A percentile compares a stretch with the other conserved stretches of the same genome.
phyloP scores from a whole-genome alignment of 2,329 filamentous ascomycete genomes.

The Graphiopsis chlorocephala region DNA sequence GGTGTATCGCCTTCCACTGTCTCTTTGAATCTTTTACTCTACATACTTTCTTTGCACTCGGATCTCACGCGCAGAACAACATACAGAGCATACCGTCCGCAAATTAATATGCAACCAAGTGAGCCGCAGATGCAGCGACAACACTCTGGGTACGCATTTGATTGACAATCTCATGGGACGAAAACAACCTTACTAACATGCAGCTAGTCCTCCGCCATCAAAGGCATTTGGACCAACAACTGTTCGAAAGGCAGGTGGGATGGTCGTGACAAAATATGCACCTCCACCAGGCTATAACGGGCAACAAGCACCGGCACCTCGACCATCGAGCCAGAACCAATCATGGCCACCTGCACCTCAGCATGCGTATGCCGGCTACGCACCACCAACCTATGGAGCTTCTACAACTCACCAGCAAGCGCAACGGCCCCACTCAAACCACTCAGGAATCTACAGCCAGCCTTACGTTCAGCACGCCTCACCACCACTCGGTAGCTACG shows the following conservation, averaged over 20 bases:
- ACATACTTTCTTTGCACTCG: conserved; percentile 4
- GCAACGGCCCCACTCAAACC: conserved; percentile 13
- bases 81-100: neutral
- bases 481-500: conserved; percentile 5
- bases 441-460: conserved; percentile 12
- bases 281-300: conserved; percentile 47
- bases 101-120: conserved; percentile 4
- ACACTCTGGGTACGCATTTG: conserved; percentile 6
- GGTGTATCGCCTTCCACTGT: neutral
- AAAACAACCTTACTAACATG: neutral
- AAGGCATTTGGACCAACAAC: conserved; percentile 39
- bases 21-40: neutral
- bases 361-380: conserved; percentile 19
- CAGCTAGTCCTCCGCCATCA: conserved; percentile 29
- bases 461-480: neutral
- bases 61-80: neutral
- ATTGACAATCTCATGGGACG: neutral
- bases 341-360: conserved; percentile 23
- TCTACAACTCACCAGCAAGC: conserved; percentile 2
- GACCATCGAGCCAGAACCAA: conserved; percentile 19
- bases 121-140: conserved; percentile 14
- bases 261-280: conserved; percentile 50
- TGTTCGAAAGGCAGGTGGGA: conserved; percentile 37
- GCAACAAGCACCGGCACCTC: conserved; percentile 22
- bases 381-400: conserved; percentile 7